A percentile compares a stretch with the other conserved stretches of the same genome.
phyloP scores from a whole-genome alignment of 768 basidiomycete species.

The Mycena maculata region DNA sequence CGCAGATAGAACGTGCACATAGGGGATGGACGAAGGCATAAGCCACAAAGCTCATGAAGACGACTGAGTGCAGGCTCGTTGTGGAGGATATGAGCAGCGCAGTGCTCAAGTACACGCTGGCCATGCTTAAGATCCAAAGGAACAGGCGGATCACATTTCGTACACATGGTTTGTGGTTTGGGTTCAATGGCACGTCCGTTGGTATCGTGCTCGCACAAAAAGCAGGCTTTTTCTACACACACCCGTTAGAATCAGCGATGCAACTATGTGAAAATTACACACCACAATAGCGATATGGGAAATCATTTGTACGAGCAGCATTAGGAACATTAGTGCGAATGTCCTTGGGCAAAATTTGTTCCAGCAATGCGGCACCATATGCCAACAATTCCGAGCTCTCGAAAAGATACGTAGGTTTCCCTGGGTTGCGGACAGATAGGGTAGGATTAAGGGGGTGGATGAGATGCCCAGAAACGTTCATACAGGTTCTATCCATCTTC shows the following conservation, averaged over 20 bases:
- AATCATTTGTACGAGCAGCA: too few relatives aligned
- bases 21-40: neutral
- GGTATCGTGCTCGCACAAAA: too few relatives aligned
- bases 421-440: neutral
- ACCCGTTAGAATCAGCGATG: too few relatives aligned
- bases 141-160: neutral
- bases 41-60: neutral
- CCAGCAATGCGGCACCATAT: neutral
- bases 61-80: neutral
- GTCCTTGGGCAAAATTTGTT: neutral
- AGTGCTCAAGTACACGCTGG: conserved; percentile 10
- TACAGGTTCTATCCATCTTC: neutral
- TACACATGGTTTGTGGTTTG: too few relatives aligned
- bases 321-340: neutral
- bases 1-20: conserved; percentile 2
- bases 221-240: too few relatives aligned
- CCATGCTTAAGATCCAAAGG: neutral
- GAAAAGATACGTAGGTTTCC: neutral
- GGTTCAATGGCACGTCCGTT: too few relatives aligned
- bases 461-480: neutral
- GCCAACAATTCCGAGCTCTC: conserved; percentile 1
- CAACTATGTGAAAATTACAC: too few relatives aligned
- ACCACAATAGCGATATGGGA: too few relatives aligned
- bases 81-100: conserved; percentile 1
- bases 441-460: conserved; percentile 7